Evolutionary conservation across 345 rosid species (phyloP).

Genomic region (Psidium guajava): DNA sequence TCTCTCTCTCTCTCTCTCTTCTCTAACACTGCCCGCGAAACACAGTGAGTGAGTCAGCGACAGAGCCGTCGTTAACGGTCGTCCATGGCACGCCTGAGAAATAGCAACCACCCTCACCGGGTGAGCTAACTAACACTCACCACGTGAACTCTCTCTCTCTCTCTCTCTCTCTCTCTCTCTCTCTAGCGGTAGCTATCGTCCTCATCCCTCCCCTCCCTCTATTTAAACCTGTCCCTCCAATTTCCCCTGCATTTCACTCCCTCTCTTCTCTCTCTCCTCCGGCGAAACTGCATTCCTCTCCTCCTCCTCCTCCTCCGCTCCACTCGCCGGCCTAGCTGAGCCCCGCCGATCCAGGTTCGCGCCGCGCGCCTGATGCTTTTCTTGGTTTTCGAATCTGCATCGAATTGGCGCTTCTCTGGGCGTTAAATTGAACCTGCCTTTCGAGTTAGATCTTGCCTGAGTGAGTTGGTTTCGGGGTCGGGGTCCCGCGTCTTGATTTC

Average conservation of each 20-base stretch:
- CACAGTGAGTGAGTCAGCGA: neutral
- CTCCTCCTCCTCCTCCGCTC: neutral
- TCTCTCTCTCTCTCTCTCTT: neutral
- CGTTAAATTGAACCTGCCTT: neutral
- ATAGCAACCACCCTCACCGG: neutral
- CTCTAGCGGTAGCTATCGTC: neutral
- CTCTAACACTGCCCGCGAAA: neutral
- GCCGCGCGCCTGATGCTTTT: neutral
- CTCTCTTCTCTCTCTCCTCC: neutral
- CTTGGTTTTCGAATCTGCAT: neutral
- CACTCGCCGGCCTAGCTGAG: neutral
- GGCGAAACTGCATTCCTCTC: neutral
- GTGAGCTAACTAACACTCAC: constrained; percentile 30
- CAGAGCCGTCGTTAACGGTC: neutral
- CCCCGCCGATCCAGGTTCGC: neutral
- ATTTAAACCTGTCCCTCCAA: neutral
- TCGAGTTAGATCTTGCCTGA: neutral
- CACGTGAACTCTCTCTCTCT: constrained; percentile 23
- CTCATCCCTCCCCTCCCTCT: neutral
- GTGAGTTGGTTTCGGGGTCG: neutral
- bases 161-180: neutral
- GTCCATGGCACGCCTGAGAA: neutral
- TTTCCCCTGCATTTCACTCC: neutral
- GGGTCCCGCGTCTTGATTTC: neutral
- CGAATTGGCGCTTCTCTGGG: neutral